These are phyloP conservation scores for Medicago lupulina DNA, from an alignment of 306 rosid species.

Conservation along the genomic window DNA sequence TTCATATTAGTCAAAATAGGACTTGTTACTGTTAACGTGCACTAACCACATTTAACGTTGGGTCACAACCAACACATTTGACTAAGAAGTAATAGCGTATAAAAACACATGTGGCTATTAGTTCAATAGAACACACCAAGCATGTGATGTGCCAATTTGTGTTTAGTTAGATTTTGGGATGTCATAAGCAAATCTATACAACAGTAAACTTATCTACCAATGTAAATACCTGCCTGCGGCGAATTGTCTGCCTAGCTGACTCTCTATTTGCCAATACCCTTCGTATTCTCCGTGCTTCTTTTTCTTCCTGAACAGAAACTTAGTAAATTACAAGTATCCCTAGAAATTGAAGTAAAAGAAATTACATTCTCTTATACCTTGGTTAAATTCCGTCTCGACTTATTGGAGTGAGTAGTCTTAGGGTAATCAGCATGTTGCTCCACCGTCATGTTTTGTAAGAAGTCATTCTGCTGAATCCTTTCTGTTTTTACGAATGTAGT, in stretches of 20 bases:
- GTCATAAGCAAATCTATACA: constrained; percentile 22
- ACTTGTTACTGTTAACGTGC: neutral
- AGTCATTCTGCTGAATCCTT: constrained; percentile 41
- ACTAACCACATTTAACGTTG: neutral
- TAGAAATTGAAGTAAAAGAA: constrained; percentile 7
- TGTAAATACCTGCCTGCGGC: constrained; percentile 86
- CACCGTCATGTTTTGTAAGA: constrained; percentile 41
- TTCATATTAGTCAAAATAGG: neutral
- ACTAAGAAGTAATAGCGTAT: neutral
- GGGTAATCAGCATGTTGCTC: constrained; percentile 59
- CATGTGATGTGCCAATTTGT: neutral
- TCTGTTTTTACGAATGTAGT: constrained; percentile 24
- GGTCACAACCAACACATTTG: neutral
- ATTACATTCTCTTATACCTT: constrained; percentile 60
- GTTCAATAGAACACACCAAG: constrained; percentile 23
- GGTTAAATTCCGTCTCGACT: constrained; percentile 76
- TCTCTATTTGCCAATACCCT: constrained; percentile 93
- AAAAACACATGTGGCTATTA: neutral
- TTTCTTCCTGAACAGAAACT: constrained; percentile 69
- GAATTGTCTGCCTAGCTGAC: constrained; percentile 97
- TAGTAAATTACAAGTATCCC: constrained; percentile 22
- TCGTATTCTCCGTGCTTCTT: constrained; percentile 85
- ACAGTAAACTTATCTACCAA: neutral
- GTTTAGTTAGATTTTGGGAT: constrained; percentile 6
- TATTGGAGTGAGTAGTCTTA: constrained; percentile 53